A percentile compares a stretch with the other conserved stretches of the same genome.
Evolutionary conservation across 495 filamentous ascomycete genomes (phyloP).

Genomic region (Aeminium ludgeri): DNA sequence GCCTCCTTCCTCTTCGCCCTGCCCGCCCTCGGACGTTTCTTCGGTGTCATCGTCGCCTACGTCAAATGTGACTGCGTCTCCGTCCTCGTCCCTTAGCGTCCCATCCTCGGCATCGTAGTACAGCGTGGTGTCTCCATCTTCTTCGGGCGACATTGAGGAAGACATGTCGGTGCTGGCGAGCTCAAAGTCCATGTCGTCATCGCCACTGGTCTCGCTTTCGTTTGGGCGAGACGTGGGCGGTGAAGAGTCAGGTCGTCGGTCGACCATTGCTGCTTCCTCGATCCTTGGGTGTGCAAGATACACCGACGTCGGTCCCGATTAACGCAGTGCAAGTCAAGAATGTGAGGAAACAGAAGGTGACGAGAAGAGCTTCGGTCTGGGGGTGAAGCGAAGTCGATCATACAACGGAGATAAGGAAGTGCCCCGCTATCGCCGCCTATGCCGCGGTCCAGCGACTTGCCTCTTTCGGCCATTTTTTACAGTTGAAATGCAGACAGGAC

Average conservation of each 20-base stretch:
- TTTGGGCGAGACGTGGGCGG: constrained; percentile 6
- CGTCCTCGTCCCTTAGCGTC: constrained; percentile 20
- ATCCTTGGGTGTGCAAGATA: too few species aligned
- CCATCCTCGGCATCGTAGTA: constrained; percentile 18
- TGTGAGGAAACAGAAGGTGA: too few species aligned
- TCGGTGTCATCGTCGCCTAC: constrained; percentile 4
- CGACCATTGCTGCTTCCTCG: neutral
- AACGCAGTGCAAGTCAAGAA: too few species aligned
- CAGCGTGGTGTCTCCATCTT: constrained; percentile 18
- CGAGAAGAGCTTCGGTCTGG: too few species aligned
- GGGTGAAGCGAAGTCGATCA: too few species aligned
- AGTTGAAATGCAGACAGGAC: too few species aligned
- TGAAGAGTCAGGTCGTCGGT: constrained; percentile 1
- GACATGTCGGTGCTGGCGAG: constrained; percentile 3
- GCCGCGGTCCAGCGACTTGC: too few species aligned
- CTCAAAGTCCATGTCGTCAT: constrained; percentile 36
- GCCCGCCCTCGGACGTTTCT: constrained; percentile 28
- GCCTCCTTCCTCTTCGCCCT: constrained; percentile 19
- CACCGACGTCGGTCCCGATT: too few species aligned
- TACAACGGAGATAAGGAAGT: too few species aligned
- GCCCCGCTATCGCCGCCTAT: too few species aligned
- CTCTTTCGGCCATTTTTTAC: too few species aligned
- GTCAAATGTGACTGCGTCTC: constrained; percentile 23
- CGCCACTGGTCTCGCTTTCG: constrained; percentile 26
- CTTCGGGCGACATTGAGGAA: constrained; percentile 10